Conservation (phyloP, 2,329 filamentous ascomycete genomes). For the Hymenoscyphus infarciens region DNA sequence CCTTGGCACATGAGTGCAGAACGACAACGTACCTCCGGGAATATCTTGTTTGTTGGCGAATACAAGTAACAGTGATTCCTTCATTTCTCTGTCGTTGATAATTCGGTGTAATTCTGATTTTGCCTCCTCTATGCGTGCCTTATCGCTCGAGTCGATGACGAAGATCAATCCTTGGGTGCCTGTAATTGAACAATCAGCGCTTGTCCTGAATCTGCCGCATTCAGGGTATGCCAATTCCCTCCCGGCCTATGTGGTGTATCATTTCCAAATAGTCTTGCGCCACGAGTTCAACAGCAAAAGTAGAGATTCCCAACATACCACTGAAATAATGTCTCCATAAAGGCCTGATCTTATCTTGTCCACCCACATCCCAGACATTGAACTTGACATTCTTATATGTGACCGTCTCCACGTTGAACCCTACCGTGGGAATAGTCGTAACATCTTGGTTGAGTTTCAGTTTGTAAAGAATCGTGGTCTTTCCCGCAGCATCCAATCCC, state of each 20-base stretch:
- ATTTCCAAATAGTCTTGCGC: not conserved
- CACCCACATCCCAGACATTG: slow-evolving; percentile 99
- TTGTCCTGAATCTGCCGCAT: not conserved
- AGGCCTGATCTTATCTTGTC: slow-evolving; percentile 99
- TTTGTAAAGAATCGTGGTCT: slow-evolving; percentile 99
- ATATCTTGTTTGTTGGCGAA: slow-evolving; percentile 99
- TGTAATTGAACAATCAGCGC: slow-evolving; percentile 23
- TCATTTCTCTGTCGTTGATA: slow-evolving; percentile 98
- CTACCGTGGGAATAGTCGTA: slow-evolving; percentile 98
- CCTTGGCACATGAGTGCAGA: slow-evolving; percentile 31
- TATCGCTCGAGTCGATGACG: slow-evolving; percentile 98
- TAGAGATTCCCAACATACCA: slow-evolving; percentile 5
- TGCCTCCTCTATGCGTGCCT: slow-evolving; percentile 95
- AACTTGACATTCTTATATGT: slow-evolving; percentile 99
- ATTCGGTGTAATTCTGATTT: slow-evolving; percentile 96
- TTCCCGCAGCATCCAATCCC: slow-evolving; percentile 97
- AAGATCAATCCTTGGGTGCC: slow-evolving; percentile 99
- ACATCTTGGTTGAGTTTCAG: slow-evolving; percentile 99
- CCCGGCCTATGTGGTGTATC: not conserved
- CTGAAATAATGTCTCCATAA: slow-evolving; percentile 99
- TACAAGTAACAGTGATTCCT: slow-evolving; percentile 92
- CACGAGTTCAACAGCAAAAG: not conserved
- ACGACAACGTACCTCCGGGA: slow-evolving; percentile 60
- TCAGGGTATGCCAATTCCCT: not conserved
- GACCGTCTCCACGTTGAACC: slow-evolving; percentile 99